Evolutionary conservation across 2,329 filamentous ascomycete species (phyloP).

Genomic region (Torrubiellomyces zombiae): DNA sequence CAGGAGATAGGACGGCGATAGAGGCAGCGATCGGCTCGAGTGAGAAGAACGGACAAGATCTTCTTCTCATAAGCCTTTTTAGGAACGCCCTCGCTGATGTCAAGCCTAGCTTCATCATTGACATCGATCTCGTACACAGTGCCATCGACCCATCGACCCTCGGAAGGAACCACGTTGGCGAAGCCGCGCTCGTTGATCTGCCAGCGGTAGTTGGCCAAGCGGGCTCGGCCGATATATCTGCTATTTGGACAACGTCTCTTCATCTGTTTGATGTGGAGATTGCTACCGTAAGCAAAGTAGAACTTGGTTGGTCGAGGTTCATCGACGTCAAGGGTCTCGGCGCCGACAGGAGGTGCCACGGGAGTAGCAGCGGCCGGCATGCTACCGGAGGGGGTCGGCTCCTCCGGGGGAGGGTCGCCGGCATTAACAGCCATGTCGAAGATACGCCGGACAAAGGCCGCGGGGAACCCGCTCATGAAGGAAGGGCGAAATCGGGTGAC

Average conservation of each 20-base stretch:
- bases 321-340: no score
- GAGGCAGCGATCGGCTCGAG: conserved; percentile 14
- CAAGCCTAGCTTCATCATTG: conserved; percentile 20
- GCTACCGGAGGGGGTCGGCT: background rate
- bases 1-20: conserved; percentile 20
- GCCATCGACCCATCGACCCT: conserved; percentile 21
- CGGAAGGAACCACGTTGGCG: conserved; percentile 22
- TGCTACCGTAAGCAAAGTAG: conserved; percentile 32
- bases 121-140: conserved; percentile 22
- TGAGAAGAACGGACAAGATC: conserved; percentile 15
- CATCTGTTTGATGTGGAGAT: conserved; percentile 28
- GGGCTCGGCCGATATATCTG: conserved; percentile 20
- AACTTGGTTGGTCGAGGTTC: conserved; percentile 13
- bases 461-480: no score
- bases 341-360: no score
- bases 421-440: no score
- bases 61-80: conserved; percentile 21
- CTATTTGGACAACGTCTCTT: conserved; percentile 23
- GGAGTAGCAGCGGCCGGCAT: no score
- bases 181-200: conserved; percentile 31
- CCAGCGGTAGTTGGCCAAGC: conserved; percentile 22
- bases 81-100: conserved; percentile 23
- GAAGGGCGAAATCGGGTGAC: no score
- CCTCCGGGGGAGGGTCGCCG: no score
- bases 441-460: no score